phyloP scores from a whole-genome alignment of 345 rosid species.

The Populus euphratica region DNA sequence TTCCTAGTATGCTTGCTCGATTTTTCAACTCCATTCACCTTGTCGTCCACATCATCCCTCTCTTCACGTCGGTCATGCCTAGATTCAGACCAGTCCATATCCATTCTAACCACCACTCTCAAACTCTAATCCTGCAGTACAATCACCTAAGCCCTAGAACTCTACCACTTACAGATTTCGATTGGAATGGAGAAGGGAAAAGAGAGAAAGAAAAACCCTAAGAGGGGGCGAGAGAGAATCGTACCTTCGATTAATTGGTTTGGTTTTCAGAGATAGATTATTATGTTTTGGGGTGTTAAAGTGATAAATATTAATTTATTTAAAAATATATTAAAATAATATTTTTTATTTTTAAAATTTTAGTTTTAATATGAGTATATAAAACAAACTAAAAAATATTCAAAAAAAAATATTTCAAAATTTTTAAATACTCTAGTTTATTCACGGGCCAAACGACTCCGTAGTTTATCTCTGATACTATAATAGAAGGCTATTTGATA shows the following conservation, averaged over 20 bases:
- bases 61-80: constrained; percentile 11
- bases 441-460: too few species aligned
- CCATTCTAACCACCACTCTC: neutral
- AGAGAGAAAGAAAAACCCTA: neutral
- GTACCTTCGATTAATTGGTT: neutral
- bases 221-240: neutral
- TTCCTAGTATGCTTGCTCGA: constrained; percentile 21
- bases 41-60: constrained; percentile 10
- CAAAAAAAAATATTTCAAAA: too few species aligned
- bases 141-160: neutral
- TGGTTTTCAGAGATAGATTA: neutral
- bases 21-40: constrained; percentile 16
- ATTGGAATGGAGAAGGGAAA: neutral
- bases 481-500: too few species aligned
- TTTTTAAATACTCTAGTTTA: too few species aligned
- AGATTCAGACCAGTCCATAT: constrained; percentile 9
- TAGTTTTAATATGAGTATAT: too few species aligned
- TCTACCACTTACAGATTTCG: neutral
- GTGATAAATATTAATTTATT: too few species aligned
- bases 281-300: too few species aligned
- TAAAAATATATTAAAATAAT: too few species aligned
- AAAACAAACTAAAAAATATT: too few species aligned
- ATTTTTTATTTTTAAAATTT: too few species aligned
- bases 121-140: neutral
- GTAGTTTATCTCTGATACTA: too few species aligned